phyloP scores from a whole-genome alignment of 176 grass and related monocot species.

The Ensete ventricosum region DNA sequence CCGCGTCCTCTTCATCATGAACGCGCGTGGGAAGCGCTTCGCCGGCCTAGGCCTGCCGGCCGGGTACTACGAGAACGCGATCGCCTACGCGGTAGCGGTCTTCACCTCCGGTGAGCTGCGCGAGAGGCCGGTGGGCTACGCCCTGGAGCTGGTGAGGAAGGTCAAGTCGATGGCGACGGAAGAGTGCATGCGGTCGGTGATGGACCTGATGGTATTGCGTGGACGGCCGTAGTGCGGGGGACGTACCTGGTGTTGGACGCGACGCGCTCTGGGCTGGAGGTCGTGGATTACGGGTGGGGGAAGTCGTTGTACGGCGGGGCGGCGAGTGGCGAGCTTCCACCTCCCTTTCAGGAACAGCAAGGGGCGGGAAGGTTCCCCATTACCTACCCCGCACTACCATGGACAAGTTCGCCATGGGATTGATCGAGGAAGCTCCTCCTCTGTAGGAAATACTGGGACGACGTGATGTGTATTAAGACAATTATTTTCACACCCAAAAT shows the following conservation, averaged over 20 bases:
- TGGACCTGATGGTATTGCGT: conserved; percentile 38
- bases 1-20: conserved; percentile 47
- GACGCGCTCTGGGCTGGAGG: conserved; percentile 44
- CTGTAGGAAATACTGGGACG: neutral
- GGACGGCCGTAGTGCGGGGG: conserved; percentile 25
- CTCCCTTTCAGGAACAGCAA: conserved; percentile 32
- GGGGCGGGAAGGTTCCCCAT: conserved; percentile 54
- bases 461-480: too few relatives aligned
- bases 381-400: conserved; percentile 52
- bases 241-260: conserved; percentile 65
- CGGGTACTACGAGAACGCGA: conserved; percentile 72
- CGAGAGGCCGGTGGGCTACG: conserved; percentile 27
- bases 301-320: conserved; percentile 42
- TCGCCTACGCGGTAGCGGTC: conserved; percentile 44
- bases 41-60: conserved; percentile 33
- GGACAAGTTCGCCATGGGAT: conserved; percentile 46
- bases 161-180: conserved; percentile 42
- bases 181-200: conserved; percentile 60
- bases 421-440: neutral
- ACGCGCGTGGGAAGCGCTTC: conserved; percentile 31
- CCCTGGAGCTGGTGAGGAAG: conserved; percentile 54
- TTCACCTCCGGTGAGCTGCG: conserved; percentile 33
- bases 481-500: too few relatives aligned
- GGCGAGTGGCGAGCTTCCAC: conserved; percentile 57
- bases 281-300: conserved; percentile 73